Conservation (phyloP, 148 eudicot genomes). For the Spergularia marina region DNA sequence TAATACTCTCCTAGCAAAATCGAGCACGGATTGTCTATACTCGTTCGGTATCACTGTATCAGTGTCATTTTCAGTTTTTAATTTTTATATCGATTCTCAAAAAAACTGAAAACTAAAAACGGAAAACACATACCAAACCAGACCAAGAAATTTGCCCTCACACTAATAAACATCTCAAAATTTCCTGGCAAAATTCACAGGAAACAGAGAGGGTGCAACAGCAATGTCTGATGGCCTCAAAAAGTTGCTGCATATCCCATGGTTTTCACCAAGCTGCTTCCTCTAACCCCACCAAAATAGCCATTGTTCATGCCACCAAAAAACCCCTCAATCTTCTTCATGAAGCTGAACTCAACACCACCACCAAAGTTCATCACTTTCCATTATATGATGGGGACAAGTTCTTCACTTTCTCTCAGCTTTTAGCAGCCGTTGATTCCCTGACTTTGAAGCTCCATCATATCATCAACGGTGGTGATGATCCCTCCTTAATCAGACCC, state of each 20-base stretch:
- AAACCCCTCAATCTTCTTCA: conserved; percentile 23
- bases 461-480: conserved; percentile 52
- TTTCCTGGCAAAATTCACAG: too few species aligned
- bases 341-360: not conserved
- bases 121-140: too few species aligned
- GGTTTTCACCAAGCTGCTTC: conserved; percentile 51
- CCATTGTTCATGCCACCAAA: conserved; percentile 52
- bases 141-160: too few species aligned
- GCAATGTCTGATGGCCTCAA: not conserved
- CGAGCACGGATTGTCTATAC: too few species aligned
- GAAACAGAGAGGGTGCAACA: too few species aligned
- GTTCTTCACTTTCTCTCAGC: conserved; percentile 62
- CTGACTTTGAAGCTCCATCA: conserved; percentile 48
- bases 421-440: conserved; percentile 59
- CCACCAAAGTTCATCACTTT: conserved; percentile 7
- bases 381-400: conserved; percentile 48
- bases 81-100: too few species aligned
- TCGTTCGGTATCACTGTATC: too few species aligned
- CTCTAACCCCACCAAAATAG: conserved; percentile 47
- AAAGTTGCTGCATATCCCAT: conserved; percentile 68
- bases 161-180: too few species aligned
- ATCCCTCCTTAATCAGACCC: conserved; percentile 43
- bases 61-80: too few species aligned
- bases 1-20: too few species aligned
- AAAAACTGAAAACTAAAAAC: too few species aligned